phyloP scores from a whole-genome alignment of 371 early-diverging fungal species.

The Rhizomucor pusillus region DNA sequence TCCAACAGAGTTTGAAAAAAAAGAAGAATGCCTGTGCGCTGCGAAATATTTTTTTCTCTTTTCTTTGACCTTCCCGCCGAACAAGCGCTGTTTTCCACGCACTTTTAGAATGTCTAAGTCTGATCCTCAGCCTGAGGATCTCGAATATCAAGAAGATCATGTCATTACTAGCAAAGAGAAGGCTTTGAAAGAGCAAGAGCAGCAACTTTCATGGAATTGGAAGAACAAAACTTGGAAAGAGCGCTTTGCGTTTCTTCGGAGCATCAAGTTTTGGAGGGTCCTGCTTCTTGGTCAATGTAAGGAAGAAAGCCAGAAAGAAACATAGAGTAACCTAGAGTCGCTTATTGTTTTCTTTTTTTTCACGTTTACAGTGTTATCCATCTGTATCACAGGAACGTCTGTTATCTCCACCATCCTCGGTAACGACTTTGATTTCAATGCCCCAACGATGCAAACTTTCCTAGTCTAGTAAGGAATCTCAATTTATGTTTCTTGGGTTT shows the following conservation, averaged over 20 bases:
- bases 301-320: too few species aligned
- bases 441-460: slow-evolving; percentile 72
- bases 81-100: too few species aligned
- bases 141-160: too few species aligned
- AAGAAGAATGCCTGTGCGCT: too few species aligned
- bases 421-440: slow-evolving; percentile 30
- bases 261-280: slow-evolving; percentile 25
- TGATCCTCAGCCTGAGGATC: too few species aligned
- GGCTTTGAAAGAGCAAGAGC: too few species aligned
- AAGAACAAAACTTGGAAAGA: slow-evolving; percentile 17
- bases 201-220: slow-evolving; percentile 3
- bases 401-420: slow-evolving; percentile 59
- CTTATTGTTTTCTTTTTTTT: background rate
- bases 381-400: slow-evolving; percentile 72
- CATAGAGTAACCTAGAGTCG: background rate
- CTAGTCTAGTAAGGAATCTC: slow-evolving; percentile 51
- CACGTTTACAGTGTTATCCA: slow-evolving; percentile 41
- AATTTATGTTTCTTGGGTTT: background rate
- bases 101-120: too few species aligned
- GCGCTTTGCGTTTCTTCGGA: slow-evolving; percentile 22
- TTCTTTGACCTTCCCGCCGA: too few species aligned
- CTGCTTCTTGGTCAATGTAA: slow-evolving; percentile 32
- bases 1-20: too few species aligned
- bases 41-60: too few species aligned
- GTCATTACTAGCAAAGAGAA: too few species aligned